phyloP scores from a whole-genome alignment of 2,329 filamentous ascomycete genomes.

The Coleophoma crateriformis region DNA sequence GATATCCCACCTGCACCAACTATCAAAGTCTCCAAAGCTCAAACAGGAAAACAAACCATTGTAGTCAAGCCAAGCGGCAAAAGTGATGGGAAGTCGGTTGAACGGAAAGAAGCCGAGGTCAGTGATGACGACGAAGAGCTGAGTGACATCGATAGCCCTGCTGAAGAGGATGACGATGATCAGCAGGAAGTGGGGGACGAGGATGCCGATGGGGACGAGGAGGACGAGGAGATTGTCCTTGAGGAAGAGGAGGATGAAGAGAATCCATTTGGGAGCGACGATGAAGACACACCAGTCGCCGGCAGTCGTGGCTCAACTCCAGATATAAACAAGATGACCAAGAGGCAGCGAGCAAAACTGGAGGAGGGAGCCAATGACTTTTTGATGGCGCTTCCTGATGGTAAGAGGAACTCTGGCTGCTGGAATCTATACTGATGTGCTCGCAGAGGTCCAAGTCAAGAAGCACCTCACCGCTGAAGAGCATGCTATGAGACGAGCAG shows the following conservation, averaged over 20 bases:
- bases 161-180: constrained; percentile 43
- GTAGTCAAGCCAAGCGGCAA: constrained; percentile 18
- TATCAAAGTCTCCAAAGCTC: constrained; percentile 24
- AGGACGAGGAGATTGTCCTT: constrained; percentile 32
- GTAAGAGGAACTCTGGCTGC: constrained; percentile 7
- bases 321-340: constrained; percentile 61
- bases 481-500: constrained; percentile 65
- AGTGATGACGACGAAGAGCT: constrained; percentile 28
- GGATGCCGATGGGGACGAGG: constrained; percentile 39
- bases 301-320: constrained; percentile 52
- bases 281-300: constrained; percentile 35
- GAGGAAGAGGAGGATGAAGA: constrained; percentile 30
- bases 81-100: constrained; percentile 15
- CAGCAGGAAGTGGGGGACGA: constrained; percentile 33
- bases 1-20: constrained; percentile 21
- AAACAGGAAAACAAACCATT: constrained; percentile 17
- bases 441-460: constrained; percentile 61
- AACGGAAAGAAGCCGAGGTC: constrained; percentile 23
- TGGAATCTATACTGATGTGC: constrained; percentile 10
- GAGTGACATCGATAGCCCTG: constrained; percentile 26
- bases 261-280: constrained; percentile 16
- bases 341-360: constrained; percentile 57
- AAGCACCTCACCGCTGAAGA: constrained; percentile 70
- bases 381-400: constrained; percentile 38
- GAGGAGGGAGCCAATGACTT: constrained; percentile 41